These are phyloP conservation scores for Didymella segeticola DNA, from an alignment of 2,329 filamentous ascomycete genomes.

Conservation along the genomic window DNA sequence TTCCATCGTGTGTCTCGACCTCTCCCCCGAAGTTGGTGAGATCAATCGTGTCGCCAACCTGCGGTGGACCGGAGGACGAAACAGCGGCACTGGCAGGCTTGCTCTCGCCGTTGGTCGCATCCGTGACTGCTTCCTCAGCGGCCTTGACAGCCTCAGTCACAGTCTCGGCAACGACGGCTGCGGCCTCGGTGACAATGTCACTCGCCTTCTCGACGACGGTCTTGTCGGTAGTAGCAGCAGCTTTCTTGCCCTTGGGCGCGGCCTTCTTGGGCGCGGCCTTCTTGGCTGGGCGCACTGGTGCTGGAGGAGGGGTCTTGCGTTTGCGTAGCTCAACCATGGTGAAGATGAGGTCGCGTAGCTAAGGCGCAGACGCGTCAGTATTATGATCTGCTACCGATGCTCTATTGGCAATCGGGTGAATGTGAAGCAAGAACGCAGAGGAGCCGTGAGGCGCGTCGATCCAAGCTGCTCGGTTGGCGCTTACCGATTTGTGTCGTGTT, in stretches of 20 bases:
- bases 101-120: constrained; percentile 39
- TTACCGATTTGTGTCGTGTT: constrained; percentile 10
- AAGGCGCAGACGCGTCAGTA: constrained; percentile 27
- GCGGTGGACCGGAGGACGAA: constrained; percentile 29
- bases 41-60: constrained; percentile 60
- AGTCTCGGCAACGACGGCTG: constrained; percentile 38
- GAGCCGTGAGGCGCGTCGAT: constrained; percentile 10
- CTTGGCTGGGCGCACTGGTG: constrained; percentile 56
- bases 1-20: constrained; percentile 84
- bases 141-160: constrained; percentile 43
- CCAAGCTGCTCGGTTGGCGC: constrained; percentile 7
- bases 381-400: constrained; percentile 25
- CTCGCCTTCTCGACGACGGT: constrained; percentile 45
- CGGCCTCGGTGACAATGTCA: constrained; percentile 40
- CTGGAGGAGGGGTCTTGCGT: constrained; percentile 63
- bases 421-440: constrained; percentile 11
- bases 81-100: constrained; percentile 29
- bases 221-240: constrained; percentile 30
- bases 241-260: constrained; percentile 47
- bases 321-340: constrained; percentile 67
- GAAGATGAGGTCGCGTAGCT: constrained; percentile 34
- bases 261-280: constrained; percentile 47
- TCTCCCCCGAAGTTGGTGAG: constrained; percentile 68
- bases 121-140: constrained; percentile 41
- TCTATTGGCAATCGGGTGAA: background rate